Evolutionary conservation across 2,329 filamentous ascomycete genomes (phyloP).

Genomic region (Colletotrichum lindemuthianum): DNA sequence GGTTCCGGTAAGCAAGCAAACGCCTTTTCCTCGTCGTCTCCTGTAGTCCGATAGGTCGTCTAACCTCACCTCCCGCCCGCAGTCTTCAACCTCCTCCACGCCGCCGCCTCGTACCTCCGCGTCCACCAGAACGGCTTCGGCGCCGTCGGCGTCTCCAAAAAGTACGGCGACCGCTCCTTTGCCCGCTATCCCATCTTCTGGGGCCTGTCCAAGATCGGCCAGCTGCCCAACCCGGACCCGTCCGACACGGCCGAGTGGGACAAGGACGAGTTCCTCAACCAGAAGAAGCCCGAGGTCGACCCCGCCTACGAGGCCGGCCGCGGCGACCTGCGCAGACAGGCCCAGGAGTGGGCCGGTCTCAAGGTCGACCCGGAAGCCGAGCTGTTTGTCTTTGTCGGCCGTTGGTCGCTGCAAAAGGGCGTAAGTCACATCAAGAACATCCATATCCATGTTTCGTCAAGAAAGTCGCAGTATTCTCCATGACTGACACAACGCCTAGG

Average conservation of each 20-base stretch:
- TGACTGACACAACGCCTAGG: not conserved
- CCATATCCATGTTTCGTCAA: too few relatives aligned
- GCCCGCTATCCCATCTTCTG: constrained; percentile 76
- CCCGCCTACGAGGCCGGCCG: constrained; percentile 63
- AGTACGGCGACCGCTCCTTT: constrained; percentile 74
- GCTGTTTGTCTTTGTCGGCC: constrained; percentile 74
- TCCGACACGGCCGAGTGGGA: constrained; percentile 72
- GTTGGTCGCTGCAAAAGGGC: constrained; percentile 77
- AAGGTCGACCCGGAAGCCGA: constrained; percentile 70
- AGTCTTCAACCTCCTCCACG: constrained; percentile 76
- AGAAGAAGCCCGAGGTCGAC: constrained; percentile 62
- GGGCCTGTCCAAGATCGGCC: constrained; percentile 70
- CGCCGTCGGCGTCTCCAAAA: constrained; percentile 74
- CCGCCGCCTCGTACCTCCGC: constrained; percentile 72
- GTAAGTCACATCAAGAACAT: too few relatives aligned
- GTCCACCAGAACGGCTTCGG: constrained; percentile 75
- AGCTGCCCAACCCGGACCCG: constrained; percentile 73
- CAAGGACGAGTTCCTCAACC: constrained; percentile 58
- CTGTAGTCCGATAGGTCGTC: not conserved
- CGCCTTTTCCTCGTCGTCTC: not conserved
- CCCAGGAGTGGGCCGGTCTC: constrained; percentile 74
- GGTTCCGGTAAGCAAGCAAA: constrained; percentile 54
- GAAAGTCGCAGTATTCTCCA: accelerated
- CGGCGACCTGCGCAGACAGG: constrained; percentile 65
- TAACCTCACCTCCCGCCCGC: not conserved